A percentile compares a stretch with the other conserved stretches of the same genome.
Conservation (phyloP, 2,329 filamentous ascomycete genomes). For the Zasmidium angulare region DNA sequence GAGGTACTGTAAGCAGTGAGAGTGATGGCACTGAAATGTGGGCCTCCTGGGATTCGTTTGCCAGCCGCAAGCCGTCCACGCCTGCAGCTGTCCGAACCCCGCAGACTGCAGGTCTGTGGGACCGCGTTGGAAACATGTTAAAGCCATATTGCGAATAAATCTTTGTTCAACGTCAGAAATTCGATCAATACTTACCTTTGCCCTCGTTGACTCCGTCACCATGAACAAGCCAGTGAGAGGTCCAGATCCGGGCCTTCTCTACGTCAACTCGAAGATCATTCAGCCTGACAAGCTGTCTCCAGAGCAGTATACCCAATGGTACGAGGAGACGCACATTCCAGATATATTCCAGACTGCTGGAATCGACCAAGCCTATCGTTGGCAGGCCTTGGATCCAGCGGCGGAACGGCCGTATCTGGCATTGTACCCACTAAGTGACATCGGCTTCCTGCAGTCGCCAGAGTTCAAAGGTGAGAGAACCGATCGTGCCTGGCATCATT, state of each 20-base stretch:
- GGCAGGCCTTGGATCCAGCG: slow-evolving; percentile 9
- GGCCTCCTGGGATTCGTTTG: neutral
- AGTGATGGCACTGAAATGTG: neutral
- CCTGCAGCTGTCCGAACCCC: neutral
- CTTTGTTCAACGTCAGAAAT: too few relatives aligned
- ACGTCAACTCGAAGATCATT: slow-evolving; percentile 14
- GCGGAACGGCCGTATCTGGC: slow-evolving; percentile 15
- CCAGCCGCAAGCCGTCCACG: neutral
- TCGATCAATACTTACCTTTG: too few relatives aligned
- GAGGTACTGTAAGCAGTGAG: too few relatives aligned
- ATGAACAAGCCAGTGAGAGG: slow-evolving; percentile 12
- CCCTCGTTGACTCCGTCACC: too few relatives aligned
- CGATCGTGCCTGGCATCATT: neutral
- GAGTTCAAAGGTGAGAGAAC: slow-evolving; percentile 12
- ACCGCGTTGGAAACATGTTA: too few relatives aligned
- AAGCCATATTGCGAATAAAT: too few relatives aligned
- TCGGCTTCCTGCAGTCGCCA: slow-evolving; percentile 10
- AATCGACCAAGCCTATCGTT: slow-evolving; percentile 14
- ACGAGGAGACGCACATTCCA: slow-evolving; percentile 18
- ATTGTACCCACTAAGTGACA: slow-evolving; percentile 16
- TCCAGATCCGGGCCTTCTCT: slow-evolving; percentile 15
- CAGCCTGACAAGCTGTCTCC: slow-evolving; percentile 9
- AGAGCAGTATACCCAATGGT: slow-evolving; percentile 17
- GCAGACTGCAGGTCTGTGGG: neutral
- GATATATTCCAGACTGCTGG: slow-evolving; percentile 17